Evolutionary conservation across 306 rosid species (phyloP), one percentile per base, ranked within the genome.

Genomic region (Inga laurina): DNA sequence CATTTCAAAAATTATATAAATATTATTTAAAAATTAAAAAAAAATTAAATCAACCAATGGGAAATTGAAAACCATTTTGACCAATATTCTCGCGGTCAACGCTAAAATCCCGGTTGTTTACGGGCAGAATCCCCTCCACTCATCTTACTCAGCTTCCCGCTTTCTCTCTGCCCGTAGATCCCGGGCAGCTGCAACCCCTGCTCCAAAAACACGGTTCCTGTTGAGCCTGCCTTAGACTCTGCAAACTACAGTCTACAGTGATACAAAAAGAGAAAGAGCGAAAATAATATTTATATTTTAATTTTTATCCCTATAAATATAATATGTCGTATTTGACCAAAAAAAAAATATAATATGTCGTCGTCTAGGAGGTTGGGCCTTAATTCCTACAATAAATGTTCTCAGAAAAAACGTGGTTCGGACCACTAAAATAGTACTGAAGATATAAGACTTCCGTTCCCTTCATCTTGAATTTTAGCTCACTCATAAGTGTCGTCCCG

Each of bases 61-160:
- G 16, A 49, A 49, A 49, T 54, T 1, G 21, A 54, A 54, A 54
- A 39, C 44, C 14, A 46, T 45, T 24, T 46, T 45, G 76, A 72
- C 59, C 57, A 72, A 44, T 43, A 2, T 3, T 3, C 13, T 71
- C 8, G 45, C 46, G 5, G 21, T 68, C 24, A 37, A 21, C 56
- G 37, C 64, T 52, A 35, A 3, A 74, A 79, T 75, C 87, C 90
- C 84, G 74, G 11, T 34, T 57, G 4, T 34, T 49, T n/a, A 34
- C 76, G 92, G 92, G 87, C 89, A 85, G 82, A 44, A 32, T 39
- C 74, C 30, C 59, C 90, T 32, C 76, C 76, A 46, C 41, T 11
- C 41, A 46, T 46, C n/a, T 45, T n/a, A 11, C 56, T 72, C 12
- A 14, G 15, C 49, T 6, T 71, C 27, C 19, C 21, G 16, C 34